Evolutionary conservation across 2,329 filamentous ascomycete species (phyloP), one percentile per base, ranked within the genome.

Genomic region (Chaetomiaceae sp.): DNA sequence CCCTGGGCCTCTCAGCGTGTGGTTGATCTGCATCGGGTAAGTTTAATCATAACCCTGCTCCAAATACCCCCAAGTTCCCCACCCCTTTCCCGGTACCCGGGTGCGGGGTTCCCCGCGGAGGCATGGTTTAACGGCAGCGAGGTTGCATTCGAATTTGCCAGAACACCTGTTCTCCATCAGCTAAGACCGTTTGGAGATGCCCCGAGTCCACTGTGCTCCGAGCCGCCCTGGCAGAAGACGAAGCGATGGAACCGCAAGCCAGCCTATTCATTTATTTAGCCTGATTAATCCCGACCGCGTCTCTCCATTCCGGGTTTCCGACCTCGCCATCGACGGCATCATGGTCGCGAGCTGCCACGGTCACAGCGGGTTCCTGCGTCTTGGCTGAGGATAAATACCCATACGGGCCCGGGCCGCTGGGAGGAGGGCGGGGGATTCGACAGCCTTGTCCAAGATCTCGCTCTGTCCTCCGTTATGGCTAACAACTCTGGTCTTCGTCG

Each of bases 201-300:
- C 48, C n/a, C 50, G 38, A 48, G 31, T 37, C 49, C 44, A 35
- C 45, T 37, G 27, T 39, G 34, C 34, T 16, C 21, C 17, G 13
- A 13, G 13, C 25, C 40, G 31, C 37, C 38, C 33, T 38, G 27
- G 48, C 46, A 10, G 19, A 52, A 37, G 27, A 21, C 17, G 23
- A 20, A 43, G 44, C 19, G 27, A 43, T 50, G 50, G 52, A 42
- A 55, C 33, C 33, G 27, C 23, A 27, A 9, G 25, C 37, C n/a
- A 34, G 33, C 16, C 41, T 5, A 27, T n/a, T n/a, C 25, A 12
- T 12, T 27, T 12, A 54, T 58, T 59, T 59, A 59, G 57, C 57
- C 57, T 59, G 52, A 56, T 55, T 50, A 17, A 40, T n/a, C 27
- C 31, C 39, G 10, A 30, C 41, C 35, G 50, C 30, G 17, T 43